Evolutionary conservation across 2,329 filamentous ascomycete genomes (phyloP), one percentile per base, ranked within the genome.

Genomic region (Botrytis pseudocinerea): DNA sequence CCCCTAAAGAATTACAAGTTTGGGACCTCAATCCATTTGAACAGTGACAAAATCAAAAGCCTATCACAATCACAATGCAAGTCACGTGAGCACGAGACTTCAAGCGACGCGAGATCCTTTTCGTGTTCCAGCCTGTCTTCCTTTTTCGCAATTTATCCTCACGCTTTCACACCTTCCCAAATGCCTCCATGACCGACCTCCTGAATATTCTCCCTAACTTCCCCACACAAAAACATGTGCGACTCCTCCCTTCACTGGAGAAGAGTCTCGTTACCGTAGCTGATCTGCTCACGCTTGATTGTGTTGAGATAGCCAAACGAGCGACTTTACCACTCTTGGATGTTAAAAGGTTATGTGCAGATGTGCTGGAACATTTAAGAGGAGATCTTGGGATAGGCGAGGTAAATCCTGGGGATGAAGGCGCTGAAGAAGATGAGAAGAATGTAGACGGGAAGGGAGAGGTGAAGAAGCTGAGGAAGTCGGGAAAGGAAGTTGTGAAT

Each of bases 281-380:
- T 78, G 96, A 99, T 81, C 88, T 99, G 66, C 87, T 99, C 78
- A 93, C 93, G 4, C 90, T 97, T 75, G 93, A 97, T 80, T 87
- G 91, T 6, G 86, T 91, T 75, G 92, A 97, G 80, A 89, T 98
- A 76, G 94, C 94, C 73, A 96, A 93, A 84, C 92, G 93, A 81
- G 95, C 94, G 68, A 91, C 92, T 76, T 86, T 97, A 28, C 94
- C 95, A 4, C 85, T 95, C 12, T 87, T 92, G 57, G 94, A 98
- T 80, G 86, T 98, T 78, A 92, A 91, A 82, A 89, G 90, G 74
- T 85, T 98, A 51, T 87, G 89, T 75, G 86, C 87, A 72, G 90
- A 90, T 71, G 84, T 97, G 46, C 83, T 93, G 48, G 84, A 85
- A 40, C 90, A 89, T 20, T 84, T 97, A 48, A 91, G 93, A 76